Evolutionary conservation across 2,329 filamentous ascomycete species (phyloP), one percentile per base, ranked within the genome.

Genomic region (Colletotrichum neosansevieriae): DNA sequence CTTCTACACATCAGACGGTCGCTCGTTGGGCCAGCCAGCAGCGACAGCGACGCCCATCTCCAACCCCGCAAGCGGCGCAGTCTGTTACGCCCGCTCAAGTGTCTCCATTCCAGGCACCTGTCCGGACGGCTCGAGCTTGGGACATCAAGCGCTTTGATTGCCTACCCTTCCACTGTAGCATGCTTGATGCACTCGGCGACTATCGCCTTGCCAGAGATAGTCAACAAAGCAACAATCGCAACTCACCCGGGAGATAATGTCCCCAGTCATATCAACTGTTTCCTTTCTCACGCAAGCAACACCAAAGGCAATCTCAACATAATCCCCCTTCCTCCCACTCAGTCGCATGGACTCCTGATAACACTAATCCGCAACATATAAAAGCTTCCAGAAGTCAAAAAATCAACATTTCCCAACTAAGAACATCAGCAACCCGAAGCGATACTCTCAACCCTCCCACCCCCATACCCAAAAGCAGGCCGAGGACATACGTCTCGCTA

Each of bases 101-200:
- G 34, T 80, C 78, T 13, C 75, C 76, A 0, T 76, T 76, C 34
- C 75, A 77, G 65, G 67, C 73, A 9, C 44, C 65, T 2, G 63
- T 34, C 63, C 70, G 58, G 54, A 71, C 36, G 63, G 70, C 21
- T 67, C 76, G 58, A 74, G 74, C 76, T 12, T 44, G 40, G 40
- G 40, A 44, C 40, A 44, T 44, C 40, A 44, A n/a, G 40, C 13
- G 40, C 40, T 13, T 44, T 44, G 40, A 44, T n/a, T 44, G 40
- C 13, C 40, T 44, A 15, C 4, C 40, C 12, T 44, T 44, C 40
- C 17, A 4, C 40, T n/a, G 2, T n/a, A 44, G 13, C 10, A 44
- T 44, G 13, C 6, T 44, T 44, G 15, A 44, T 44, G 13, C 40
- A 44, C 40, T 44, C 13, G 13, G 40, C 13, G 40, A 44, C 13